Evolutionary conservation across 2,329 filamentous ascomycete genomes (phyloP).

Genomic region (Monosporascus sp.): DNA sequence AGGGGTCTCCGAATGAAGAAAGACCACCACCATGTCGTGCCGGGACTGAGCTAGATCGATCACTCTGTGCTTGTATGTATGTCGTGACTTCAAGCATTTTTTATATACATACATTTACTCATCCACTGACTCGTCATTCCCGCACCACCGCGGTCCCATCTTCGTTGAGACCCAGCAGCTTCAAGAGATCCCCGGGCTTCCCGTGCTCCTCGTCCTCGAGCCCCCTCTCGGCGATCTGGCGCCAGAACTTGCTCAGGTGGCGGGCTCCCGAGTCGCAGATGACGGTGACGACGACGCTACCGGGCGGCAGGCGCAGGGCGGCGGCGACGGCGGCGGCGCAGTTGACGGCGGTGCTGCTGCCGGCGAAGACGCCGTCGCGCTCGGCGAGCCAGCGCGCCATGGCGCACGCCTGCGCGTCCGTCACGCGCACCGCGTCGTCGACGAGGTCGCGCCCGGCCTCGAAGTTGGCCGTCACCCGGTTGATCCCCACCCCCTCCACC

Average conservation of each 20-base stretch:
- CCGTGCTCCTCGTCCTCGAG: conserved; percentile 51
- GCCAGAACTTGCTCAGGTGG: conserved; percentile 83
- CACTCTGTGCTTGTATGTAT: too few relatives aligned
- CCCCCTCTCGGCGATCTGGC: conserved; percentile 61
- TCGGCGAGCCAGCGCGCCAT: conserved; percentile 98
- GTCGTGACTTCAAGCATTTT: not conserved
- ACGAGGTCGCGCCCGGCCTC: conserved; percentile 80
- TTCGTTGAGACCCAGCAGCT: conserved; percentile 41
- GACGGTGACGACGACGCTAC: conserved; percentile 72
- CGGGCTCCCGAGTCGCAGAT: conserved; percentile 78
- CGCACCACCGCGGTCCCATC: not conserved
- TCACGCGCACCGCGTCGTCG: conserved; percentile 84
- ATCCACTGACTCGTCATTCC: not conserved
- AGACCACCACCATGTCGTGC: too few relatives aligned
- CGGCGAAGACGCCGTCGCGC: conserved; percentile 89
- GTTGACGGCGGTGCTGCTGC: conserved; percentile 95
- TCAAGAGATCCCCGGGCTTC: conserved; percentile 41
- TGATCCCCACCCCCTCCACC: conserved; percentile 93
- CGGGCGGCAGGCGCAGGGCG: conserved; percentile 55
- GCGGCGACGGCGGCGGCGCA: conserved; percentile 73
- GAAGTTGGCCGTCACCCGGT: conserved; percentile 89
- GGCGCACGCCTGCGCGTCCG: conserved; percentile 77
- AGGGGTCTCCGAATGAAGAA: too few relatives aligned
- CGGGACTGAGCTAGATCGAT: too few relatives aligned
- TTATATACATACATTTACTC: not conserved